These are phyloP conservation scores for Fusarium fracticaudum DNA, from an alignment of 2,329 filamentous ascomycete species.

Conservation along the genomic window DNA sequence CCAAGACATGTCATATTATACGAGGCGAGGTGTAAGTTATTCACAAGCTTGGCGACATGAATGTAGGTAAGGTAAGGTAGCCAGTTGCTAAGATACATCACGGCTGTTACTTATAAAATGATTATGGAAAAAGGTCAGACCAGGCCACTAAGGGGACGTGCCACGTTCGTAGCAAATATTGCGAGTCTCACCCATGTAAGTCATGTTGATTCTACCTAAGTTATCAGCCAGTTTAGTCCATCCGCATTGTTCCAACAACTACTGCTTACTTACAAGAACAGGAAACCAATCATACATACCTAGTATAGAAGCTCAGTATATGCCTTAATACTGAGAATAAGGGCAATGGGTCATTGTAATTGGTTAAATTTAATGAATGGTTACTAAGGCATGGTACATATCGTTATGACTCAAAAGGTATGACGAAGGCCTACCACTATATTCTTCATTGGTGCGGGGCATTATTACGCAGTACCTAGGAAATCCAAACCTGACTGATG, in stretches of 20 bases:
- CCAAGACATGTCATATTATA: neutral
- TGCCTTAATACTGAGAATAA: neutral
- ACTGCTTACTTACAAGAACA: neutral
- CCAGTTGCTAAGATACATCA: neutral
- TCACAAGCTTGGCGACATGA: neutral
- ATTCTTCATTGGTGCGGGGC: conserved; percentile 30
- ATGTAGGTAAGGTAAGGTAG: neutral
- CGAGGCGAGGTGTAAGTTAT: neutral
- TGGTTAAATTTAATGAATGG: neutral
- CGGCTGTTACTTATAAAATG: neutral
- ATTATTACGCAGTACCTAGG: conserved; percentile 24
- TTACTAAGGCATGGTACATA: neutral
- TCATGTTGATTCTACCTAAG: neutral
- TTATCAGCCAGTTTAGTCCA: neutral
- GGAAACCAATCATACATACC: neutral
- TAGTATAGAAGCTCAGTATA: neutral
- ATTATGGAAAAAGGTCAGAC: neutral
- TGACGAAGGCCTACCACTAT: conserved; percentile 21
- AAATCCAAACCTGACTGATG: conserved; percentile 31
- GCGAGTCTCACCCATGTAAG: neutral
- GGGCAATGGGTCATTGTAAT: neutral
- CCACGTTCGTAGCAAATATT: neutral
- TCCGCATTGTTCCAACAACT: neutral
- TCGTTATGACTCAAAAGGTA: conserved; percentile 35
- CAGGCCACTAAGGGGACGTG: neutral